phyloP scores from a whole-genome alignment of 1,284 basidiomycete genomes.

The Coniophora puteana region DNA sequence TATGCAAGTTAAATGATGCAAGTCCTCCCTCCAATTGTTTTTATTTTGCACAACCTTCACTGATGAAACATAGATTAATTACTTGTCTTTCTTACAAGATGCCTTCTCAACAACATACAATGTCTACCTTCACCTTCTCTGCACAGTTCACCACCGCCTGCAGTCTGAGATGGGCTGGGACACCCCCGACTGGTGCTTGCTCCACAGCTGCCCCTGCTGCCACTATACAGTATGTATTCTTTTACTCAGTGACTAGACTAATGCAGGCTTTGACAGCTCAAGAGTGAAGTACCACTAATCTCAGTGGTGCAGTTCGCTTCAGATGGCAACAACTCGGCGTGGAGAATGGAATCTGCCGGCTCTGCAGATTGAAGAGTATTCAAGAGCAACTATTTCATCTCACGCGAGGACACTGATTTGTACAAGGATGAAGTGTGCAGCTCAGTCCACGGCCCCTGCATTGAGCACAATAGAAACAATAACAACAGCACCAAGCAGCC shows the following conservation, averaged over 20 bases:
- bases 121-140: constrained; percentile 23
- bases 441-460: too few species aligned
- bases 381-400: constrained; percentile 8
- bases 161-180: constrained; percentile 16
- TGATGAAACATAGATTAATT: constrained; percentile 6
- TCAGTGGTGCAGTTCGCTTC: constrained; percentile 6
- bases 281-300: constrained; percentile 2
- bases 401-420: constrained; percentile 9
- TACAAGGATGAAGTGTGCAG: constrained; percentile 8
- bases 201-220: constrained; percentile 29
- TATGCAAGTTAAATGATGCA: constrained; percentile 20
- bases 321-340: constrained; percentile 19
- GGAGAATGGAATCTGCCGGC: constrained; percentile 4
- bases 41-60: background rate
- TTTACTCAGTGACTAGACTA: background rate
- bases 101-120: constrained; percentile 29
- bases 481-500: background rate
- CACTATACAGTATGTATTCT: constrained; percentile 15
- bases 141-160: constrained; percentile 13
- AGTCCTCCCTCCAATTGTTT: background rate
- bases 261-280: constrained; percentile 1
- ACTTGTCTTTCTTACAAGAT: constrained; percentile 3
- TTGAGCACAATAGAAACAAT: background rate
- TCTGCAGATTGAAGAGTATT: constrained; percentile 3
- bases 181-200: constrained; percentile 21